A percentile compares a stretch with the other conserved stretches of the same genome.
Evolutionary conservation across 179 eudicot species (phyloP).

Genomic region (Heliamphora pulchella): DNA sequence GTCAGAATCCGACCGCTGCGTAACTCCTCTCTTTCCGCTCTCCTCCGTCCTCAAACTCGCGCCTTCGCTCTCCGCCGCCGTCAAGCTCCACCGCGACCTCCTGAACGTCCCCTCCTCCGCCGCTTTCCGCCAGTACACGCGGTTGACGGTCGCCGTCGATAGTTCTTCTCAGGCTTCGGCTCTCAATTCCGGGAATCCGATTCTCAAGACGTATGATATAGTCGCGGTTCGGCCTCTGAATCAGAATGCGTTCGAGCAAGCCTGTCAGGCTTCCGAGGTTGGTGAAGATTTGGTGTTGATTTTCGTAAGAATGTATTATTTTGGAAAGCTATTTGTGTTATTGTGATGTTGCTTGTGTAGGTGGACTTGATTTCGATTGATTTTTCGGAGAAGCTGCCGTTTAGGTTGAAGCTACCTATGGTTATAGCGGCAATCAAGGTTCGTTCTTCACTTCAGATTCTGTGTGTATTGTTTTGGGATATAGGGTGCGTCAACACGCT

Average conservation of each 20-base stretch:
- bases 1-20: constrained; percentile 72
- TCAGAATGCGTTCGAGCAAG: constrained; percentile 66
- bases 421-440: constrained; percentile 84
- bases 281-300: not conserved
- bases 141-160: constrained; percentile 63
- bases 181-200: constrained; percentile 66
- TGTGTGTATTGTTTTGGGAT: not conserved
- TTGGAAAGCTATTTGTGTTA: not conserved
- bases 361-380: constrained; percentile 85
- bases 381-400: constrained; percentile 69
- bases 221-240: constrained; percentile 72
- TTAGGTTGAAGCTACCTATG: constrained; percentile 69
- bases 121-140: constrained; percentile 73
- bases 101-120: constrained; percentile 33
- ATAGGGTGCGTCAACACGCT: too few relatives aligned
- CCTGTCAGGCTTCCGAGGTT: constrained; percentile 66
- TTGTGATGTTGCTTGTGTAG: constrained; percentile 29
- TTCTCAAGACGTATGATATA: constrained; percentile 71
- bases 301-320: not conserved
- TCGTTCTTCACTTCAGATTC: constrained; percentile 2
- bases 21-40: constrained; percentile 53
- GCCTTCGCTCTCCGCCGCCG: constrained; percentile 45
- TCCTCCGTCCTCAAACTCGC: constrained; percentile 37
- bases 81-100: constrained; percentile 52
- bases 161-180: constrained; percentile 45